Conservation (phyloP, 108 stramenopile species). For the Skeletonema marinoi region DNA sequence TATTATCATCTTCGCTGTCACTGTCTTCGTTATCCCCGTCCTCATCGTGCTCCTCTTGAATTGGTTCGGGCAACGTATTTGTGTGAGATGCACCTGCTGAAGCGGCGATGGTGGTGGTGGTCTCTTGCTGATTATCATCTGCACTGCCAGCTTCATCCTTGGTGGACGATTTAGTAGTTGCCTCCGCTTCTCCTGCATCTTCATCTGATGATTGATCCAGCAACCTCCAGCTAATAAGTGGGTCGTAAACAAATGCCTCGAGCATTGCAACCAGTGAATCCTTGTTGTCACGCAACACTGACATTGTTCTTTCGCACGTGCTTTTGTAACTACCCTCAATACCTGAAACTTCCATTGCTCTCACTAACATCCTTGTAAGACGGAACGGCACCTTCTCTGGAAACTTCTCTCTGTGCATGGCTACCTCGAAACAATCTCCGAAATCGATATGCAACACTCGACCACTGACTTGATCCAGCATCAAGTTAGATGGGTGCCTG, state of each 20-base stretch:
- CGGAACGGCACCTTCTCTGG: conserved; percentile 99
- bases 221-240: conserved; percentile 98
- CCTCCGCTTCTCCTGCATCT: conserved; percentile 17
- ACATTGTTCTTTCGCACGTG: conserved; percentile 97
- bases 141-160: conserved; percentile 1
- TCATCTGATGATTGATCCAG: conserved; percentile 55
- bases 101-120: conserved; percentile 9
- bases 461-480: conserved; percentile 92
- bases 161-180: not conserved
- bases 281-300: conserved; percentile 92
- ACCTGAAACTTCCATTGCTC: conserved; percentile 99
- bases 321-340: conserved; percentile 98
- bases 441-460: conserved; percentile 97
- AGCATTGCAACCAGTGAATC: conserved; percentile 98
- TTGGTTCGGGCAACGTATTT: conserved; percentile 32
- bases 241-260: conserved; percentile 99
- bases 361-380: conserved; percentile 98
- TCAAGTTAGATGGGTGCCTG: conserved; percentile 91
- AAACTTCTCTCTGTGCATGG: conserved; percentile 97
- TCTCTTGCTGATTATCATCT: conserved; percentile 2
- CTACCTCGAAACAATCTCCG: conserved; percentile 96
- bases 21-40: conserved; percentile 59
- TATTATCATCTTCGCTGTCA: conserved; percentile 26
- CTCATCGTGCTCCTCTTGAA: conserved; percentile 44
- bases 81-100: not conserved